These are phyloP conservation scores for Raphidocelis subcapitata DNA, from an alignment of 139 green algal species.

Conservation along the genomic window DNA sequence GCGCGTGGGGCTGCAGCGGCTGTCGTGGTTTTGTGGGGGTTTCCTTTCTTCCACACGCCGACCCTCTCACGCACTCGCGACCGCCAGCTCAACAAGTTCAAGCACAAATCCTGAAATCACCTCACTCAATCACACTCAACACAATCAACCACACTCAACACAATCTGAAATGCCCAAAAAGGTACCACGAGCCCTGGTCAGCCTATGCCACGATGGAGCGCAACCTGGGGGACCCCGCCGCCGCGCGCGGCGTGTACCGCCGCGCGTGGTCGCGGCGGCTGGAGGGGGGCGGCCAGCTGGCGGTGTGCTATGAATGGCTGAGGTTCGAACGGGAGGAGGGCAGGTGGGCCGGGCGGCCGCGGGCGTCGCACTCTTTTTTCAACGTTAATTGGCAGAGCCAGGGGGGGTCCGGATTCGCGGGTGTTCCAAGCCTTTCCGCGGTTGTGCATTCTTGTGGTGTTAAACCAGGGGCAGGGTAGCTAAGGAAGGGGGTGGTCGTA, in stretches of 20 bases:
- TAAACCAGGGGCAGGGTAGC: no score
- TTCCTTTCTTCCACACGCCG: neutral
- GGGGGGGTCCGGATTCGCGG: no score
- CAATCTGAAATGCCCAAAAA: slow-evolving; percentile 2
- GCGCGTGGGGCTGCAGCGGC: neutral
- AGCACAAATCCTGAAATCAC: no score
- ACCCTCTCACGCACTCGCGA: neutral
- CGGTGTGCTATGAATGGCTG: slow-evolving; percentile 73
- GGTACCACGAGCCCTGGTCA: slow-evolving; percentile 57
- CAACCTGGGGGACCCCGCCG: slow-evolving; percentile 29
- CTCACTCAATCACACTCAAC: no score
- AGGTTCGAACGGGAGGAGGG: slow-evolving; percentile 85
- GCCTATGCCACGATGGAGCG: slow-evolving; percentile 65
- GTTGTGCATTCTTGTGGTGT: no score
- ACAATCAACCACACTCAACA: no score
- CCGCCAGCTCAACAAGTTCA: no score
- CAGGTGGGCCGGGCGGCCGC: slow-evolving; percentile 35
- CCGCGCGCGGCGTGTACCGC: slow-evolving; percentile 58
- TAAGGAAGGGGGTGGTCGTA: no score
- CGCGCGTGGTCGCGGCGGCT: slow-evolving; percentile 50
- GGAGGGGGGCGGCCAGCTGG: slow-evolving; percentile 49
- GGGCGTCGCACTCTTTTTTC: no score
- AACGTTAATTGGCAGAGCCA: no score
- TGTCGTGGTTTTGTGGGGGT: neutral
- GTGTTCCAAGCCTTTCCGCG: no score